Conservation (phyloP, 2,329 filamentous ascomycete species). For the Tolypocladium inflatum region DNA sequence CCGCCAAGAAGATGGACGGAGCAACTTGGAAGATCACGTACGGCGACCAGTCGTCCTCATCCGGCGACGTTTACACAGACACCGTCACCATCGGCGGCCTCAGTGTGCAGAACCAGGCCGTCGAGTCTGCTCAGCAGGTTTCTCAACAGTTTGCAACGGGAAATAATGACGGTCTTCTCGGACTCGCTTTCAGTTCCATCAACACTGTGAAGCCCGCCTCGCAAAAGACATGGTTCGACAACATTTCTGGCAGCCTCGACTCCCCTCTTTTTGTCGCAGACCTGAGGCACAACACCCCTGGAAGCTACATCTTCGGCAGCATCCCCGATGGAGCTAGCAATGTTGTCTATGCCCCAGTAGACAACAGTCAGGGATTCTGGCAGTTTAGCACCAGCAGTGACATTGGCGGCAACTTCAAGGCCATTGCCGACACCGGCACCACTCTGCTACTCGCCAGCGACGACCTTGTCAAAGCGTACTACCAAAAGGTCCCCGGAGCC, state of each 20-base stretch:
- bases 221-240: slow-evolving; percentile 35
- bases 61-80: slow-evolving; percentile 33
- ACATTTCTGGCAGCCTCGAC: slow-evolving; percentile 15
- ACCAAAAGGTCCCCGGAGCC: slow-evolving; percentile 34
- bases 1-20: slow-evolving; percentile 25
- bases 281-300: slow-evolving; percentile 41
- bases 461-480: slow-evolving; percentile 39
- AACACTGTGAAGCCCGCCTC: slow-evolving; percentile 30
- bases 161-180: slow-evolving; percentile 32
- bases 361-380: slow-evolving; percentile 54
- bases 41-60: slow-evolving; percentile 31
- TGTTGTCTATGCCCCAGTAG: slow-evolving; percentile 47
- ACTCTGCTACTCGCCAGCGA: slow-evolving; percentile 52
- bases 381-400: slow-evolving; percentile 31
- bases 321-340: slow-evolving; percentile 42
- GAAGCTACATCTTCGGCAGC: slow-evolving; percentile 53
- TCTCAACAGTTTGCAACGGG: slow-evolving; percentile 26
- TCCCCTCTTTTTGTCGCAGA: slow-evolving; percentile 23
- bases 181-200: slow-evolving; percentile 30
- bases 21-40: slow-evolving; percentile 31
- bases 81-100: slow-evolving; percentile 31
- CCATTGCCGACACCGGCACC: slow-evolving; percentile 51
- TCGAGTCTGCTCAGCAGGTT: slow-evolving; percentile 31
- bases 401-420: slow-evolving; percentile 21
- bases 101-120: slow-evolving; percentile 28